Conservation (phyloP, 2,329 filamentous ascomycete species). For the Ilyonectria destructans region DNA sequence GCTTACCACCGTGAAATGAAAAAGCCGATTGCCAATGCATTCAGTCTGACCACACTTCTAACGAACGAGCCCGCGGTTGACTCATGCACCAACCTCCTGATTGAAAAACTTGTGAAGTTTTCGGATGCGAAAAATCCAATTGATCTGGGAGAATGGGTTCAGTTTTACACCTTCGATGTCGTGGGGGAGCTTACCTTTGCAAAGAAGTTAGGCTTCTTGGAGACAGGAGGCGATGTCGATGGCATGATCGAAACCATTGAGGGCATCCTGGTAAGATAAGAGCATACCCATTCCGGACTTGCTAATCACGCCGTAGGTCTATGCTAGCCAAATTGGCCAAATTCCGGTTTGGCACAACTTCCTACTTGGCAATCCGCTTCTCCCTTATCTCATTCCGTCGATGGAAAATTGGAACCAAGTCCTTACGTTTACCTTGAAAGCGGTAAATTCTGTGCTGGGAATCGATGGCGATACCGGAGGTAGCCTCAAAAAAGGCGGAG, state of each 20-base stretch:
- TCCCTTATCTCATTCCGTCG: slow-evolving; percentile 24
- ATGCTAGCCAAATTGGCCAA: slow-evolving; percentile 29
- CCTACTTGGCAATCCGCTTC: slow-evolving; percentile 22
- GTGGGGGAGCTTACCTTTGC: slow-evolving; percentile 65
- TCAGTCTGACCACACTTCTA: slow-evolving; percentile 22
- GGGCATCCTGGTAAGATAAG: slow-evolving; percentile 19
- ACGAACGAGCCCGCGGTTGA: slow-evolving; percentile 24
- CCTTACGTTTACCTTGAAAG: slow-evolving; percentile 25
- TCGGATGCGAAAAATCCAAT: not conserved
- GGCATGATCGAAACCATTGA: slow-evolving; percentile 54
- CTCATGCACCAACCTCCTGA: slow-evolving; percentile 8
- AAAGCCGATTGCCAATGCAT: slow-evolving; percentile 24
- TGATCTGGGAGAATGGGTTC: slow-evolving; percentile 25
- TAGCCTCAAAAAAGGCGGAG: slow-evolving; percentile 16
- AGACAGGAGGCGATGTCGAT: slow-evolving; percentile 61
- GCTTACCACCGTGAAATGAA: slow-evolving; percentile 31
- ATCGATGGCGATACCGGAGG: not conserved
- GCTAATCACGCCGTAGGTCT: not conserved
- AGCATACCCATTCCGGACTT: not conserved
- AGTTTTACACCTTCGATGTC: slow-evolving; percentile 60
- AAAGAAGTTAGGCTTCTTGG: slow-evolving; percentile 61
- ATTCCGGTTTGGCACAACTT: slow-evolving; percentile 30
- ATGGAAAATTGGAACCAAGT: slow-evolving; percentile 32
- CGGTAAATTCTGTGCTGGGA: slow-evolving; percentile 22
- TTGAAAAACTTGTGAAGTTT: slow-evolving; percentile 11